Evolutionary conservation across 164 flowering plant genomes (phyloP).

Genomic region (Euptelea pleiosperma): DNA sequence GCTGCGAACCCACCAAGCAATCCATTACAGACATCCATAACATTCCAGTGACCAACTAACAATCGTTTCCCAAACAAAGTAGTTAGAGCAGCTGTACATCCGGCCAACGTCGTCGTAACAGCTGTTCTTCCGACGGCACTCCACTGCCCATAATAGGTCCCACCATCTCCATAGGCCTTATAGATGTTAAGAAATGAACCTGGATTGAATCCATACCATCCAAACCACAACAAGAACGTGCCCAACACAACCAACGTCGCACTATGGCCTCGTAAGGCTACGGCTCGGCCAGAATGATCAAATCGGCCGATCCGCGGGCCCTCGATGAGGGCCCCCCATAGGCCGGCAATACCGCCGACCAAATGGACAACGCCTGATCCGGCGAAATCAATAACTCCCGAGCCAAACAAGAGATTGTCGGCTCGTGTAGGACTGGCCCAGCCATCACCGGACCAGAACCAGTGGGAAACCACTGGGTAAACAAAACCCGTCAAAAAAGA

Average conservation of each 20-base stretch:
- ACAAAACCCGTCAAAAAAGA: conserved; percentile 71
- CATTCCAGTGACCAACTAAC: conserved; percentile 68
- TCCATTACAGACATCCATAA: conserved; percentile 74
- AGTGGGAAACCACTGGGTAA: conserved; percentile 71
- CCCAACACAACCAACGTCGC: conserved; percentile 69
- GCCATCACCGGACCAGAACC: conserved; percentile 79
- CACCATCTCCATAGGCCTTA: conserved; percentile 25
- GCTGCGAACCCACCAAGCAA: conserved; percentile 78
- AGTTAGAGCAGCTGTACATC: conserved; percentile 62
- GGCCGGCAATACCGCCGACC: conserved; percentile 73
- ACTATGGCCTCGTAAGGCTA: conserved; percentile 58
- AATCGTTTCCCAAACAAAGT: conserved; percentile 61
- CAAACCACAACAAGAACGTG: conserved; percentile 75
- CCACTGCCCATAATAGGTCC: conserved; percentile 61
- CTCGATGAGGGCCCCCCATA: conserved; percentile 74
- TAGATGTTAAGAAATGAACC: conserved; percentile 59
- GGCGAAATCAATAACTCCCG: conserved; percentile 74
- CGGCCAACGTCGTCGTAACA: conserved; percentile 73
- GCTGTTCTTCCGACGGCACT: conserved; percentile 67
- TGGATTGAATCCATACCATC: conserved; percentile 86
- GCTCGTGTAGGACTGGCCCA: conserved; percentile 52
- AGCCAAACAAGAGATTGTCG: conserved; percentile 35
- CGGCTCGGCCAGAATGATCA: conserved; percentile 43
- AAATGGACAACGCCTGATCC: conserved; percentile 77
- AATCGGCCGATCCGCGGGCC: conserved; percentile 75